Base-by-base conservation (phyloP, 768 basidiomycete genomes). In the Podaxis sp. region DNA sequence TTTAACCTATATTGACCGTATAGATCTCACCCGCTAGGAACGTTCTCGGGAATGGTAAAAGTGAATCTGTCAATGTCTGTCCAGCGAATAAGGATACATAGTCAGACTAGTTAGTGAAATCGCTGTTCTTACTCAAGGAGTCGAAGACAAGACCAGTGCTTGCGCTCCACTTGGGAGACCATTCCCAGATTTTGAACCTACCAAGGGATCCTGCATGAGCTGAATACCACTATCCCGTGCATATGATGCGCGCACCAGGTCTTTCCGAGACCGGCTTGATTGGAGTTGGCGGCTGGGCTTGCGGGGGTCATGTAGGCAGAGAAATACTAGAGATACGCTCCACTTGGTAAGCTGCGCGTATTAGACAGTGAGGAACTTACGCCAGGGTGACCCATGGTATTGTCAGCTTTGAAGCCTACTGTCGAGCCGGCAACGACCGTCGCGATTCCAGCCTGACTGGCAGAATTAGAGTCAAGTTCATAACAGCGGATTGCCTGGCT, bases 101-200 rank as follows among this genome's bases (percentile, higher is more conserved):
- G 13, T 21, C 25, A 48, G 13, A 38, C 9, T 27, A 25, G 23
- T 5, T 9, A 16, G 10, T n/a, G 10, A 52, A 35, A 4, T 25
- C 13, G 14, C n/a, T 42, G 6, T 11, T 59, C 71, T 36, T 48
- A 72, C 72, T 72, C 55, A 64, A 63, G 10, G 73, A 72, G 54
- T 66, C 65, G 47, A 74, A 74, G 11, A 68, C 62, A 18, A 74
- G 63, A 35, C 72, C 73, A 6, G 72, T 73, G 50, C 68, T 69
- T 23, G 72, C 27, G 2, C 70, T 66, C 61, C 63, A 74, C 16
- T 62, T 62, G n/a, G 74, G 74, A 9, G 71, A 60, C 69, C 72
- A 73, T 64, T 80, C 73, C 72, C 75, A 78, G 51, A 78, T 73
- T 70, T 79, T 78, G 71, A 78, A 78, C 71, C 69, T 72, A 42